Percentiles rank a stretch among this genome's conserved stretches.
phyloP scores from a whole-genome alignment of 768 basidiomycete species.

The Rhodotorula graminis region DNA sequence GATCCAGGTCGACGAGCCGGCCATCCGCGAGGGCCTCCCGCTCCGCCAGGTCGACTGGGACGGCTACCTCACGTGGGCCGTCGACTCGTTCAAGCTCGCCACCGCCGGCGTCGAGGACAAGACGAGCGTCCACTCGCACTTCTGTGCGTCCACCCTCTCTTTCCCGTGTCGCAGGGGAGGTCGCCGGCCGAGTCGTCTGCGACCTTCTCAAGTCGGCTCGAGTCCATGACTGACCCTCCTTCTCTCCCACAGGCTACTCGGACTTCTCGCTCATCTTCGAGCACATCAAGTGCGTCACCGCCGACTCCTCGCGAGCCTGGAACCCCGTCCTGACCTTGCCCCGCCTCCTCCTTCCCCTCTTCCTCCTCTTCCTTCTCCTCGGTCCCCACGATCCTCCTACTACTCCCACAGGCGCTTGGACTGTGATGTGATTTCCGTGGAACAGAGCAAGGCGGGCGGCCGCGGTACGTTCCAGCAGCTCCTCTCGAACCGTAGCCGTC shows the following conservation, averaged over 20 bases:
- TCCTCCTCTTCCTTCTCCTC: conserved; percentile 76
- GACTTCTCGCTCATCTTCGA: conserved; percentile 85
- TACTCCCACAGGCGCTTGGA: conserved; percentile 93
- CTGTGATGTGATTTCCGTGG: conserved; percentile 81
- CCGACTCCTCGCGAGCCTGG: conserved; percentile 5
- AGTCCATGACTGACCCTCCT: not conserved
- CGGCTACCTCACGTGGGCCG: conserved; percentile 93
- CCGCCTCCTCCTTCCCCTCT: conserved; percentile 60
- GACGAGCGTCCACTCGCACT: conserved; percentile 87
- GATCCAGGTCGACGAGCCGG: conserved; percentile 99
- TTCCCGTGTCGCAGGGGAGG: no score
- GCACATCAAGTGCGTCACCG: conserved; percentile 6
- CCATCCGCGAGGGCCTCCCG: conserved; percentile 97
- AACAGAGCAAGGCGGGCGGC: not conserved
- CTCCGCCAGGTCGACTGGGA: conserved; percentile 96
- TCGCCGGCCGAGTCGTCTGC: no score
- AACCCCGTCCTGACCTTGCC: no score
- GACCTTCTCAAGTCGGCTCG: not conserved
- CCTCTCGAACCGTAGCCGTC: not conserved
- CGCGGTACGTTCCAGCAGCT: not conserved
- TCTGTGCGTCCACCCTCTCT: conserved; percentile 75
- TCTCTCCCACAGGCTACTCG: conserved; percentile 51
- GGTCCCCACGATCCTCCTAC: conserved; percentile 44
- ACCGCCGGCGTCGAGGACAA: conserved; percentile 91
- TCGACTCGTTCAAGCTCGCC: conserved; percentile 95